Evolutionary conservation across 1,284 basidiomycete genomes (phyloP).

Genomic region (Moesziomyces parantarcticus): DNA sequence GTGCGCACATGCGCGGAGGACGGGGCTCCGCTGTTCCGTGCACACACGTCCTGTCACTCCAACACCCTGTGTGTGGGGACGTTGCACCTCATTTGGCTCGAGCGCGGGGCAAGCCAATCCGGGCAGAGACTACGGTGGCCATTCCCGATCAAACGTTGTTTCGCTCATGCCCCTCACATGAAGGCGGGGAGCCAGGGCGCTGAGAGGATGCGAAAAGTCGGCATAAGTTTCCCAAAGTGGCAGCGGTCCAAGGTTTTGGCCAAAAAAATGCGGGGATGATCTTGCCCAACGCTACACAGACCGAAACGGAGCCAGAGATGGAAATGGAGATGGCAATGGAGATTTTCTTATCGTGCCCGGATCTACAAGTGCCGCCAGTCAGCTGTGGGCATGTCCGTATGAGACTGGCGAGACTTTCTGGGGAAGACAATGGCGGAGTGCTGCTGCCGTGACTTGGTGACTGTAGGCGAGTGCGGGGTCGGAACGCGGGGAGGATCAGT

Average conservation of each 20-base stretch:
- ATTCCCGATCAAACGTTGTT: background rate
- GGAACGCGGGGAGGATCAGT: background rate
- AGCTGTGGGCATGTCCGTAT: background rate
- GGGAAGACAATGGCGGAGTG: no score
- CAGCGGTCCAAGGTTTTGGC: background rate
- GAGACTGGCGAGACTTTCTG: background rate
- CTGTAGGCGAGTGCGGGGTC: no score
- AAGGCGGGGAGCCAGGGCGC: no score
- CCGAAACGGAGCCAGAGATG: background rate
- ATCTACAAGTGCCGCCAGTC: background rate
- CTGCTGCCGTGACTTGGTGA: no score
- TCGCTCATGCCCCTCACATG: background rate
- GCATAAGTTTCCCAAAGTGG: background rate
- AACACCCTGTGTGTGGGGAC: background rate
- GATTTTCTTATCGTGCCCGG: background rate
- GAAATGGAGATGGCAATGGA: background rate
- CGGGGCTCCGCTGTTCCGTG: background rate
- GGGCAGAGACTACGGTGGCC: background rate
- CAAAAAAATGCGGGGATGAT: background rate
- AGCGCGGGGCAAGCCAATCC: background rate
- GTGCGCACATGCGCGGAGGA: background rate
- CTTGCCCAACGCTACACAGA: background rate
- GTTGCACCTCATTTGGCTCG: background rate
- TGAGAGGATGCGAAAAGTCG: background rate
- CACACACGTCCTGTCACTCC: background rate